Percentiles rank a stretch among this genome's conserved stretches.
phyloP scores from a whole-genome alignment of 192 early-diverging fungal species.

The Coemansia sp. region DNA sequence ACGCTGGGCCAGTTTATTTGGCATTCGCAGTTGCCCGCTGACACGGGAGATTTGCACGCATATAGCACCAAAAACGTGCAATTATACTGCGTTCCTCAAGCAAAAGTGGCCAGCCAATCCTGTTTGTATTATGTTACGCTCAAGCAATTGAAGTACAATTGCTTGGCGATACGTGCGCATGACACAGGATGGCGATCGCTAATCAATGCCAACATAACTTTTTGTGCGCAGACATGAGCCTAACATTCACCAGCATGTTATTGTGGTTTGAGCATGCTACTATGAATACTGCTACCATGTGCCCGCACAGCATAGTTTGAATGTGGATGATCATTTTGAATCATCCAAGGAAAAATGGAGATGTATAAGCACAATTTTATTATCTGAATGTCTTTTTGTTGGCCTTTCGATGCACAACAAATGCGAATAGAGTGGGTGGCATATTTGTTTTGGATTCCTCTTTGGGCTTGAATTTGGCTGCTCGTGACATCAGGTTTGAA shows the following conservation, averaged over 20 bases:
- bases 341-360: not conserved
- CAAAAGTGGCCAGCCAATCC: not conserved
- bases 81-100: not conserved
- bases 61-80: not conserved
- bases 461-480: not conserved
- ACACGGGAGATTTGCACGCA: not conserved
- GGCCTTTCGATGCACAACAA: not conserved
- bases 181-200: not conserved
- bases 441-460: not conserved
- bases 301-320: not conserved
- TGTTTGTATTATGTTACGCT: no score
- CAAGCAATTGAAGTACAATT: not conserved
- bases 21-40: constrained; percentile 3
- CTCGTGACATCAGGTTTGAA: not conserved
- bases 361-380: not conserved
- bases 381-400: not conserved
- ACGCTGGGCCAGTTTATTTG: not conserved
- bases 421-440: constrained; percentile 1
- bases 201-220: constrained; percentile 1
- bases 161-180: not conserved
- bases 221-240: not conserved
- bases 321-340: not conserved
- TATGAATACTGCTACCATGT: not conserved
- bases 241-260: not conserved
- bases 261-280: not conserved